A percentile compares a stretch with the other conserved stretches of the same genome.
Evolutionary conservation across 257 asterid species (phyloP).

Genomic region (Solanum pennellii): DNA sequence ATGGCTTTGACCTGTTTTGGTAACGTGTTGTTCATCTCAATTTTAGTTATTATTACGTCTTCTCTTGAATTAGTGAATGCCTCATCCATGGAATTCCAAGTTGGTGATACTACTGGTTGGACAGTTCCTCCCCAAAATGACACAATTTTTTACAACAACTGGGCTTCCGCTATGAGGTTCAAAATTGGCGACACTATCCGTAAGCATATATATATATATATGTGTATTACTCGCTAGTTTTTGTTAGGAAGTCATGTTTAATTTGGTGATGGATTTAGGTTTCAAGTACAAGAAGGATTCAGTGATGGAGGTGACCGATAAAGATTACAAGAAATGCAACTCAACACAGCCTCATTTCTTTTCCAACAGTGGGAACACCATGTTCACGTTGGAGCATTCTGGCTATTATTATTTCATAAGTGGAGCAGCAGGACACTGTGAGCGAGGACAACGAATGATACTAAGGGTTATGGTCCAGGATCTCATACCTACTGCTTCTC

Average conservation of each 20-base stretch:
- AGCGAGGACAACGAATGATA: conserved; percentile 47
- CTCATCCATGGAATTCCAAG: conserved; percentile 38
- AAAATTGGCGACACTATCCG: conserved; percentile 46
- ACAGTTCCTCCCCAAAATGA: conserved; percentile 33
- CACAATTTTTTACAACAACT: conserved; percentile 27
- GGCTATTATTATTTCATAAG: conserved; percentile 67
- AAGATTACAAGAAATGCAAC: conserved; percentile 46
- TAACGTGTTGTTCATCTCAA: neutral
- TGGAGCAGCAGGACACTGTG: conserved; percentile 63
- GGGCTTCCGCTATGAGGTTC: conserved; percentile 66
- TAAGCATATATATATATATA: conserved; percentile 16
- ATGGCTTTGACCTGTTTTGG: neutral
- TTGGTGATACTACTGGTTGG: conserved; percentile 53
- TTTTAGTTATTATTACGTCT: neutral
- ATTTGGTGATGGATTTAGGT: conserved; percentile 10
- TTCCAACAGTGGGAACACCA: conserved; percentile 52
- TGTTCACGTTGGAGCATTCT: conserved; percentile 28
- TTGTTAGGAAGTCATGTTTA: neutral
- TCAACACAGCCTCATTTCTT: conserved; percentile 44
- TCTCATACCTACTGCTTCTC: neutral
- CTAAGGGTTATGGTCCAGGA: conserved; percentile 46
- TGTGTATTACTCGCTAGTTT: no score
- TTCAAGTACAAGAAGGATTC: conserved; percentile 70
- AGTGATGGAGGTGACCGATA: conserved; percentile 53
- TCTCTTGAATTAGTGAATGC: neutral